Percentiles rank a stretch among this genome's conserved stretches.
These are phyloP conservation scores for Globisporangium emineosum DNA, from an alignment of 352 stramenopile genomes.

Conservation along the genomic window DNA sequence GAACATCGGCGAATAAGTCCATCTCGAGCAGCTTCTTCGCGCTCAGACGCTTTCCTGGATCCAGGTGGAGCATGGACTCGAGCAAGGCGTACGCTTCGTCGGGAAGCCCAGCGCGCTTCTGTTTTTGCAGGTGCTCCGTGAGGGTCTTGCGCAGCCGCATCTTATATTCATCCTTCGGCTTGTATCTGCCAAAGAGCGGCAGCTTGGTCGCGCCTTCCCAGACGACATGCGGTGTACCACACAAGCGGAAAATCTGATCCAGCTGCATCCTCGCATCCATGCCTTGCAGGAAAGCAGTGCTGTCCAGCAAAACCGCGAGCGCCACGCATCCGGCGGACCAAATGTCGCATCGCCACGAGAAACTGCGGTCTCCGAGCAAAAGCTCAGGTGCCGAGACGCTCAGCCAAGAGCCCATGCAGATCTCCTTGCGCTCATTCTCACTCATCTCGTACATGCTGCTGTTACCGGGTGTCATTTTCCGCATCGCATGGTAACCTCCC, in stretches of 20 bases:
- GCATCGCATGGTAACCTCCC: constrained; percentile 67
- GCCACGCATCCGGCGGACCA: constrained; percentile 71
- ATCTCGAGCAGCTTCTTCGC: constrained; percentile 56
- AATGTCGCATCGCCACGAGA: constrained; percentile 70
- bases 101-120: constrained; percentile 44
- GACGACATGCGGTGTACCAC: constrained; percentile 58
- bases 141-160: constrained; percentile 77
- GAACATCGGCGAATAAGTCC: constrained; percentile 57
- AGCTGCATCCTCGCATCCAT: constrained; percentile 62
- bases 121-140: constrained; percentile 38
- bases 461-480: constrained; percentile 26
- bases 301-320: constrained; percentile 66
- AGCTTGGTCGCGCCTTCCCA: constrained; percentile 54
- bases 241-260: constrained; percentile 77
- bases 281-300: constrained; percentile 58
- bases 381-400: constrained; percentile 69
- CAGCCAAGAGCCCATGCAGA: constrained; percentile 61
- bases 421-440: constrained; percentile 78
- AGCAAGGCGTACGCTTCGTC: constrained; percentile 61
- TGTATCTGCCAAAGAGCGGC: constrained; percentile 45
- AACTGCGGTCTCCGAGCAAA: constrained; percentile 62
- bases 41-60: constrained; percentile 52
- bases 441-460: constrained; percentile 57
- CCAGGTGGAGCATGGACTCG: constrained; percentile 72
- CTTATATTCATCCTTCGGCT: constrained; percentile 75